Evolutionary conservation across 345 rosid species (phyloP).

Genomic region (Ceriops decandra): DNA sequence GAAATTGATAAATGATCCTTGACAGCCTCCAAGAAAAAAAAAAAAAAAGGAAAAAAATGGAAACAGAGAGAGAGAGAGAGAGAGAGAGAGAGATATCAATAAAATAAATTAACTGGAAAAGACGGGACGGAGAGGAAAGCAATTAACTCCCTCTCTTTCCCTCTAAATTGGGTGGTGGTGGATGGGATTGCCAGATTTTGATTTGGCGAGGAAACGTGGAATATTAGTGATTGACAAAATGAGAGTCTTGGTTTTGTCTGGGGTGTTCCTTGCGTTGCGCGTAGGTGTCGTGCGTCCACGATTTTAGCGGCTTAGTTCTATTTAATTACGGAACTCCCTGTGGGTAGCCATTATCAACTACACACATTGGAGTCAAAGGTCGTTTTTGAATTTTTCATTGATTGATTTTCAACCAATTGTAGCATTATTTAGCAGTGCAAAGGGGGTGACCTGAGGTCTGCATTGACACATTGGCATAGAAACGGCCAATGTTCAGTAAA

Average conservation of each 20-base stretch:
- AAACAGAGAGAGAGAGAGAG: slow-evolving; percentile 12
- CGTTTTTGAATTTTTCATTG: neutral
- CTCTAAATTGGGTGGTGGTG: neutral
- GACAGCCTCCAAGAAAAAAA: no score
- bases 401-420: neutral
- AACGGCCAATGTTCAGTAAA: no score
- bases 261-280: slow-evolving; percentile 51
- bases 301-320: slow-evolving; percentile 29
- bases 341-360: neutral
- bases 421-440: neutral
- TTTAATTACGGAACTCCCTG: neutral
- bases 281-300: slow-evolving; percentile 66
- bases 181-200: neutral
- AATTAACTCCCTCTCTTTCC: slow-evolving; percentile 23
- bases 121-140: slow-evolving; percentile 4
- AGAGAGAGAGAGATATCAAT: slow-evolving; percentile 13
- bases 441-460: no score
- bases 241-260: slow-evolving; percentile 10
- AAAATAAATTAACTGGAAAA: slow-evolving; percentile 13
- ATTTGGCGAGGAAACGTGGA: neutral
- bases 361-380: no score
- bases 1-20: no score
- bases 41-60: slow-evolving; percentile 2
- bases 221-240: neutral
- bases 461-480: no score